These are phyloP conservation scores for Cladophialophora immunda DNA, from an alignment of 2,329 filamentous ascomycete species.

Conservation along the genomic window DNA sequence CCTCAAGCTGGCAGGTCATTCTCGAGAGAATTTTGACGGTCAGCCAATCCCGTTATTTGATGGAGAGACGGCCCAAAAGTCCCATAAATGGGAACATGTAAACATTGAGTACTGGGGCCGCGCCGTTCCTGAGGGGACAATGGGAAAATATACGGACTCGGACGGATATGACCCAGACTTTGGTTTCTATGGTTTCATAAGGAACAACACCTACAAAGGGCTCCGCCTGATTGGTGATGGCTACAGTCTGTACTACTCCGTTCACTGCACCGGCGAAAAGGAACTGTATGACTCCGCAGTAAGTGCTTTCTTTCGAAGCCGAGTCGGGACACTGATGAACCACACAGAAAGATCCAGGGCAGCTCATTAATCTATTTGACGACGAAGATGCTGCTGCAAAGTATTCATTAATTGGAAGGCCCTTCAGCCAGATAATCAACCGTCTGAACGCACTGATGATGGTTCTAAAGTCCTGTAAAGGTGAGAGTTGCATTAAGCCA, in stretches of 20 bases:
- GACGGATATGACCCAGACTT: conserved; percentile 40
- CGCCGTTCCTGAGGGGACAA: conserved; percentile 64
- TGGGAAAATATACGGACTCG: conserved; percentile 52
- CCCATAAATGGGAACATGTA: too few species aligned
- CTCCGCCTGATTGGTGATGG: conserved; percentile 46
- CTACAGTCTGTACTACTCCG: conserved; percentile 51
- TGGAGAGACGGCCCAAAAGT: too few species aligned
- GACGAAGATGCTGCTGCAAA: not conserved
- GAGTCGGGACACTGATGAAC: too few species aligned
- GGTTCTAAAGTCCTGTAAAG: conserved; percentile 51
- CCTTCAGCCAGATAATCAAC: conserved; percentile 35
- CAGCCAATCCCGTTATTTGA: too few species aligned
- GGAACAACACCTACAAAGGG: conserved; percentile 49
- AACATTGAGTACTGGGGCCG: too few species aligned
- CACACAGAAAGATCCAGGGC: too few species aligned
- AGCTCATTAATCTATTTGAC: not conserved
- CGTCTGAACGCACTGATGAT: conserved; percentile 49
- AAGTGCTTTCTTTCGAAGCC: too few species aligned
- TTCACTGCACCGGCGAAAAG: conserved; percentile 52
- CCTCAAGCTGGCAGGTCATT: too few species aligned
- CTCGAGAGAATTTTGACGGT: too few species aligned
- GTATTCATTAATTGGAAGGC: too few species aligned
- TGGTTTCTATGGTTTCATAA: too few species aligned
- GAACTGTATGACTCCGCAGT: conserved; percentile 48
- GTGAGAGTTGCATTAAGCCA: conserved; percentile 46